These are phyloP conservation scores for Sporothrix inflata DNA, from an alignment of 2,329 filamentous ascomycete genomes.

Conservation along the genomic window DNA sequence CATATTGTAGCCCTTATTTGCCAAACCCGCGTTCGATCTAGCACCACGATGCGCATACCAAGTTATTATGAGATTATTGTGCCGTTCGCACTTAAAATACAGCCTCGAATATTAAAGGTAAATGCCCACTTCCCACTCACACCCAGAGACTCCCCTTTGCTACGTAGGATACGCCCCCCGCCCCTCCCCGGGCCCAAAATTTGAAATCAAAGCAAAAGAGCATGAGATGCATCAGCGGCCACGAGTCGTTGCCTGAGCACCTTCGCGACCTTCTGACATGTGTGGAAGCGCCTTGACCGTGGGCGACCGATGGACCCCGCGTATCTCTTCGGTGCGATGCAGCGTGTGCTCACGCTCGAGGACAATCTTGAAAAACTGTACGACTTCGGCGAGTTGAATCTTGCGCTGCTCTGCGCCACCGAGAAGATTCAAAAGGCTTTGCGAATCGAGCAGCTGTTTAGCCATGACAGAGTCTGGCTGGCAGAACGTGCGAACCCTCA, in stretches of 20 bases:
- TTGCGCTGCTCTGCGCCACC: slow-evolving; percentile 51
- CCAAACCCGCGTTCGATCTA: no score
- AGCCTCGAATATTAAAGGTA: no score
- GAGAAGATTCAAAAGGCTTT: slow-evolving; percentile 55
- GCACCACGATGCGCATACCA: no score
- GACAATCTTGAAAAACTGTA: slow-evolving; percentile 58
- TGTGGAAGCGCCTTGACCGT: slow-evolving; percentile 15
- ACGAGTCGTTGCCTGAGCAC: background rate
- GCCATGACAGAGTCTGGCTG: slow-evolving; percentile 61
- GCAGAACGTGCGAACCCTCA: slow-evolving; percentile 60
- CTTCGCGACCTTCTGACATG: background rate
- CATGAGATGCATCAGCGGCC: background rate
- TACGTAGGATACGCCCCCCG: no score
- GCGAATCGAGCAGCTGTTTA: slow-evolving; percentile 60
- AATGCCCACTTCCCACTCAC: no score
- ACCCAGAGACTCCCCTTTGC: no score
- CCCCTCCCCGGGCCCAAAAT: no score
- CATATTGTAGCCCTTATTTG: no score
- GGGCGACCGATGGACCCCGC: slow-evolving; percentile 21
- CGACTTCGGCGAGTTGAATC: slow-evolving; percentile 53
- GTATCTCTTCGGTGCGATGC: background rate
- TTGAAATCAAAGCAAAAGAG: background rate
- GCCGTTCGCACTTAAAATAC: no score
- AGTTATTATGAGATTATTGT: no score
- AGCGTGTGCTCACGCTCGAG: slow-evolving; percentile 49